Evolutionary conservation across 2,329 filamentous ascomycete species (phyloP).

Genomic region (Pezicula neosporulosa): DNA sequence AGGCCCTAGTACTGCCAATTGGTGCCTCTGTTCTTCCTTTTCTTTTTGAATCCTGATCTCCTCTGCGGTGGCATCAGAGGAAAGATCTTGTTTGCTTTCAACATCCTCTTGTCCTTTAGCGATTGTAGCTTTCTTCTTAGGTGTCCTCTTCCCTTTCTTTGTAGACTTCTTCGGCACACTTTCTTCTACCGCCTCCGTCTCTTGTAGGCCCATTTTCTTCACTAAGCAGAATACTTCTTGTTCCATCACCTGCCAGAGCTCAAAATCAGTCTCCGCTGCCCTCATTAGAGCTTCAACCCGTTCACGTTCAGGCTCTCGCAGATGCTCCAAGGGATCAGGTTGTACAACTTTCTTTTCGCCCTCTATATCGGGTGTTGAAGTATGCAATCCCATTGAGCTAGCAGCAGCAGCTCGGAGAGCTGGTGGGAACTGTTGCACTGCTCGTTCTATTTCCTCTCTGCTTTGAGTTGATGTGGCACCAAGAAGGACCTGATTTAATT

Average conservation of each 20-base stretch:
- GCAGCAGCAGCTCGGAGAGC: conserved; percentile 26
- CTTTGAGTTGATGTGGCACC: neutral
- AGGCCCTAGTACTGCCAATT: conserved; percentile 54
- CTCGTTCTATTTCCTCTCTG: conserved; percentile 10
- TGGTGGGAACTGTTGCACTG: conserved; percentile 24
- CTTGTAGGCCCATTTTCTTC: conserved; percentile 48
- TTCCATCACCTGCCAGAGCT: conserved; percentile 66
- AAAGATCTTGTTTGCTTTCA: neutral
- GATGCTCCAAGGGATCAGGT: conserved; percentile 12
- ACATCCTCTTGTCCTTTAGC: conserved; percentile 1
- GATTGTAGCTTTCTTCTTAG: conserved; percentile 1
- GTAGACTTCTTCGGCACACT: neutral
- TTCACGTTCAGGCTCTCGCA: conserved; percentile 41
- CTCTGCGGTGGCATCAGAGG: neutral
- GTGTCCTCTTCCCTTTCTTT: conserved; percentile 6
- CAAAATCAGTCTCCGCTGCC: conserved; percentile 54
- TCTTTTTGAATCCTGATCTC: neutral
- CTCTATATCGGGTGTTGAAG: conserved; percentile 5
- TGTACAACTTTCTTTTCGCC: conserved; percentile 4
- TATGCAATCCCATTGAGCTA: conserved; percentile 21
- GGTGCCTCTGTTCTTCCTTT: neutral
- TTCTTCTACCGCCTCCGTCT: conserved; percentile 9
- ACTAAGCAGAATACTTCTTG: conserved; percentile 63
- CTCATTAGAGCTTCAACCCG: conserved; percentile 53
- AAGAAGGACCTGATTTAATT: too few species aligned